Evolutionary conservation across 2,329 filamentous ascomycete genomes (phyloP), one percentile per base, ranked within the genome.

Genomic region (Sporothrix brasiliensis): DNA sequence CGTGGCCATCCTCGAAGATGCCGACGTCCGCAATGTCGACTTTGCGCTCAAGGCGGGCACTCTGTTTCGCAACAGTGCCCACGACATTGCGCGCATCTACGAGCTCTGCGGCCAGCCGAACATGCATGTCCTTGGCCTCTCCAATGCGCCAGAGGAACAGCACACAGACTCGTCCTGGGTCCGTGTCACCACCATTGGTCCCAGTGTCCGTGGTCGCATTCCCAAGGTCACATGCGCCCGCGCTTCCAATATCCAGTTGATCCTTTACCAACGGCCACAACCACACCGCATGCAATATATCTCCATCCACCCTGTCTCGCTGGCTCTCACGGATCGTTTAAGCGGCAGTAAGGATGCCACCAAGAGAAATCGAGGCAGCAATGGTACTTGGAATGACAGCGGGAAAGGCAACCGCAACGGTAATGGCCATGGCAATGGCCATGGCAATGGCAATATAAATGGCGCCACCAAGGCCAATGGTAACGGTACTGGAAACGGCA

Each of bases 281-380:
- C 94, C 95, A 0, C 89, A 86, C 44, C 88, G 89, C 69, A 98
- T 99, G 95, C 94, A 99, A 80, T 99, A 98, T 79, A 91, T 98
- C 75, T 99, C 95, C 0, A 83, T 97, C 24, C 87, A 89, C 39
- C 94, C 95, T 0, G 98, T 99, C 67, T 90, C 93, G 0, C 84
- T 99, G 54, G 93, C 93, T 0, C 83, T 99, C 16, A 92, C 87
- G 2, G 91, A 94, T 77, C 93, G 94, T 75, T 81, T 81, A 16
- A 52, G 71, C 52, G 60, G 79, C 9, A 50, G 61, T 63, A 67
- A 24, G n/a, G 49, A 44, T n/a, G 39, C 4, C 41, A 19, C 49
- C 47, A 67, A 41, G 13, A 50, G 10, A 16, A 19, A 53, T 27
- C 63, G 44, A 11, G 61, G 61, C 14, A 19, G 61, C 13, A 63